Evolutionary conservation across 805 yeast species (phyloP).

Genomic region (Kodamaea fukazawae): DNA sequence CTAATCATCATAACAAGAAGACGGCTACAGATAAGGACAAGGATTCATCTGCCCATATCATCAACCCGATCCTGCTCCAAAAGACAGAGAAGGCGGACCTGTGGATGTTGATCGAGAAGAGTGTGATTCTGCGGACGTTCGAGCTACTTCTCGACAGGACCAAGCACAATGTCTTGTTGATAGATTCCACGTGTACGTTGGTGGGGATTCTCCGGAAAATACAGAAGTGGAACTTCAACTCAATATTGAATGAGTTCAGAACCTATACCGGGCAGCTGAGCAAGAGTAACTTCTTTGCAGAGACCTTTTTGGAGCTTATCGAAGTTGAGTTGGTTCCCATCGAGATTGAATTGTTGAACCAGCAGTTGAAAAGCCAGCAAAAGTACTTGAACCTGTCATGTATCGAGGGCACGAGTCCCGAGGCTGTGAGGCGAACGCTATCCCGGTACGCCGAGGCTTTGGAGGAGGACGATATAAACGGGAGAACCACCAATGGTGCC

Average conservation of each 20-base stretch:
- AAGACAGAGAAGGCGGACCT: slow-evolving; percentile 44
- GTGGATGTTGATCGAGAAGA: slow-evolving; percentile 75
- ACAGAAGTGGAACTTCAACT: slow-evolving; percentile 85
- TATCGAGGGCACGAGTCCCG: slow-evolving; percentile 6
- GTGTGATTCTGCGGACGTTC: slow-evolving; percentile 62
- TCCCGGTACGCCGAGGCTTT: slow-evolving; percentile 3
- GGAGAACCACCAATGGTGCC: slow-evolving; percentile 16
- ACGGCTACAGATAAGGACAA: slow-evolving; percentile 18
- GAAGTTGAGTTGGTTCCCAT: slow-evolving; percentile 50
- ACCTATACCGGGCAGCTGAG: slow-evolving; percentile 62
- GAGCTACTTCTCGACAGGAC: slow-evolving; percentile 59
- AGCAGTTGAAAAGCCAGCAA: slow-evolving; percentile 16
- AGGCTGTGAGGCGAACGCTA: slow-evolving; percentile 3
- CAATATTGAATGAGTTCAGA: slow-evolving; percentile 82
- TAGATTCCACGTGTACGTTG: slow-evolving; percentile 77
- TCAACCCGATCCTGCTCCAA: slow-evolving; percentile 1
- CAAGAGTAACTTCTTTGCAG: slow-evolving; percentile 74
- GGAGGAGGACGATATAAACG: slow-evolving; percentile 7
- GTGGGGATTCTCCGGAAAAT: slow-evolving; percentile 79
- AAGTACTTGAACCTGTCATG: slow-evolving; percentile 8
- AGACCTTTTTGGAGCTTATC: slow-evolving; percentile 75
- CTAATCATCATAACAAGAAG: slow-evolving; percentile 30
- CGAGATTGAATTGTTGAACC: slow-evolving; percentile 32
- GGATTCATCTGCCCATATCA: slow-evolving; percentile 1
- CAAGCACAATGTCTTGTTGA: slow-evolving; percentile 66